A percentile compares a stretch with the other conserved stretches of the same genome.
These are phyloP conservation scores for Plectosphaerella sp. DNA, from an alignment of 2,329 filamentous ascomycete genomes.

Conservation along the genomic window DNA sequence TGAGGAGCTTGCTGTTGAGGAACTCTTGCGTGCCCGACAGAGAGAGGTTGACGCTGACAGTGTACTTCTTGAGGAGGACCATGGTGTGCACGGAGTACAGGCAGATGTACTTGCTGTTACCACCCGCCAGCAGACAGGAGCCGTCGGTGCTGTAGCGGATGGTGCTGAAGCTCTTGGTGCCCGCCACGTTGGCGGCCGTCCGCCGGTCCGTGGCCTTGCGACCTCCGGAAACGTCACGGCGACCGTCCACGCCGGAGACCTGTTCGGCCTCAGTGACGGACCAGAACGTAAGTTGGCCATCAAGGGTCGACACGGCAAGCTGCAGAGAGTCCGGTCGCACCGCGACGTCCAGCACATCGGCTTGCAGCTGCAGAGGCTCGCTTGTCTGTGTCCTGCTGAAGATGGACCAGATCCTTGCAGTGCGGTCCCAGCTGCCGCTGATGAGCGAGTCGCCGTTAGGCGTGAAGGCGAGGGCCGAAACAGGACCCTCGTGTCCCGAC, in stretches of 20 bases:
- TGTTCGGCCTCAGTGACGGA: conserved; percentile 84
- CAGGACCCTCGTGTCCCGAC: conserved; percentile 88
- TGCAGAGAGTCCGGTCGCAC: conserved; percentile 89
- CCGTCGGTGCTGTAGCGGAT: conserved; percentile 92
- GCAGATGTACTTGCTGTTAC: conserved; percentile 98
- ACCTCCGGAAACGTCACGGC: conserved; percentile 88
- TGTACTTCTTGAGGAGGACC: conserved; percentile 89
- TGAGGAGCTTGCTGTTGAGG: conserved; percentile 86
- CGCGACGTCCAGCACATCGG: conserved; percentile 82
- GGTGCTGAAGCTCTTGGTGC: conserved; percentile 84
- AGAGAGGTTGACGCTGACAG: conserved; percentile 92
- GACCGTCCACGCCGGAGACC: conserved; percentile 79
- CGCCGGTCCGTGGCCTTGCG: conserved; percentile 83
- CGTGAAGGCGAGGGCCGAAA: conserved; percentile 83
- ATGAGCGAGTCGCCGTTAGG: conserved; percentile 79
- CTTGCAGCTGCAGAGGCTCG: conserved; percentile 86
- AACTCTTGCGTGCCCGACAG: conserved; percentile 96
- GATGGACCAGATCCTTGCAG: conserved; percentile 92
- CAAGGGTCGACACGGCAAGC: conserved; percentile 84
- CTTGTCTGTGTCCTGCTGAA: conserved; percentile 92
- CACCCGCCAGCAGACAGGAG: conserved; percentile 81
- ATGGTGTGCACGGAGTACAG: conserved; percentile 93
- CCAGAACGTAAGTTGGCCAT: conserved; percentile 96
- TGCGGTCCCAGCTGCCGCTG: conserved; percentile 95
- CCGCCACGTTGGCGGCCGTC: conserved; percentile 84